Conservation (phyloP, 2,329 filamentous ascomycete species). For the Zelopaecilomyces penicillatus region DNA sequence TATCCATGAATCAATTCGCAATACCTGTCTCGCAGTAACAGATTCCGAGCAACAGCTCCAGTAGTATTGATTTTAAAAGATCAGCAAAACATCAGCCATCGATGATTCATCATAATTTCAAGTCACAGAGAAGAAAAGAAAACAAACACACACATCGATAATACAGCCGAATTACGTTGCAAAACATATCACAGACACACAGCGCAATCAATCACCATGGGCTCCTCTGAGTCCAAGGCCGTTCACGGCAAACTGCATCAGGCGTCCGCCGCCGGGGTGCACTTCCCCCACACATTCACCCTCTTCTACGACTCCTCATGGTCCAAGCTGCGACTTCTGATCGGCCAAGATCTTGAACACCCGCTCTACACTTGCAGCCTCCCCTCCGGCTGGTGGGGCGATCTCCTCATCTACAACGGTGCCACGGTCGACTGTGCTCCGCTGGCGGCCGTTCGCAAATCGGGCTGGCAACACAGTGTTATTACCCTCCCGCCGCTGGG, state of each 20-base stretch:
- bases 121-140: too few species aligned
- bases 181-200: too few species aligned
- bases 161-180: too few species aligned
- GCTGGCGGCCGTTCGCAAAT: slow-evolving; percentile 5
- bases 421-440: slow-evolving; percentile 3
- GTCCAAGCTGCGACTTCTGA: slow-evolving; percentile 2
- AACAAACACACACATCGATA: too few species aligned
- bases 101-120: too few species aligned
- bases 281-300: slow-evolving; percentile 1
- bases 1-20: too few species aligned
- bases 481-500: slow-evolving; percentile 9
- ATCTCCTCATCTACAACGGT: slow-evolving; percentile 8
- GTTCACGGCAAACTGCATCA: slow-evolving; percentile 2
- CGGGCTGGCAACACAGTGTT: slow-evolving; percentile 1
- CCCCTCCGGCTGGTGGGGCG: slow-evolving; percentile 4
- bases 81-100: too few species aligned
- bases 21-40: too few species aligned
- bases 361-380: slow-evolving; percentile 7
- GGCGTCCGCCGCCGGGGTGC: not conserved
- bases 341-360: not conserved
- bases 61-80: too few species aligned
- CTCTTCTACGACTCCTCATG: slow-evolving; percentile 6
- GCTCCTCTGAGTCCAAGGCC: slow-evolving; percentile 1
- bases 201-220: not conserved
- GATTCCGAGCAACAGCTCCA: too few species aligned